Conservation (phyloP, 1,284 basidiomycete species). For the Puccinia horiana region DNA sequence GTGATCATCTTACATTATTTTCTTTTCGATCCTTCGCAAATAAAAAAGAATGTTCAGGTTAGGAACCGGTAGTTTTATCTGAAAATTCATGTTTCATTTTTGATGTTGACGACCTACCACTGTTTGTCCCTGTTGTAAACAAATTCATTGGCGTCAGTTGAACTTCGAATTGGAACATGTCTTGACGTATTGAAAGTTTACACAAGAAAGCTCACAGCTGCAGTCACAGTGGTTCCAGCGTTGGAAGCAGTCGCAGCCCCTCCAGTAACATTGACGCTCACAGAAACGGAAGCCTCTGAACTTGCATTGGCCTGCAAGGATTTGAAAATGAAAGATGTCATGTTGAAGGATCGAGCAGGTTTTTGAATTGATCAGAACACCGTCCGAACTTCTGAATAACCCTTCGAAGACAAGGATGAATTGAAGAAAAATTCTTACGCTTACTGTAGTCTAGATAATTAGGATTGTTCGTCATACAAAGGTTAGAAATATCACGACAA, state of each 20-base stretch:
- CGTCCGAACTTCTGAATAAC: background rate
- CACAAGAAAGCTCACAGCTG: background rate
- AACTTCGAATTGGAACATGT: no score
- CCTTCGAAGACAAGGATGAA: background rate
- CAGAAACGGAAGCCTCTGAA: background rate
- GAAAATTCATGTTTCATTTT: background rate
- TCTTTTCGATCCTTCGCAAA: background rate
- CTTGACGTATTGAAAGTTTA: background rate
- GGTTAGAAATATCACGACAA: background rate
- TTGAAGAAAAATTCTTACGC: background rate
- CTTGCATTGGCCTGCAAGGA: background rate
- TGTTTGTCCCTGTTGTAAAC: background rate
- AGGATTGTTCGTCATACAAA: background rate
- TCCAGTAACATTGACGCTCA: background rate
- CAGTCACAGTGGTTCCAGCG: background rate
- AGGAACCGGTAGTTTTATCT: background rate
- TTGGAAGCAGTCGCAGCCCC: background rate
- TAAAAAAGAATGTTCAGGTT: background rate
- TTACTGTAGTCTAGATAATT: background rate
- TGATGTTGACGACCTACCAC: background rate
- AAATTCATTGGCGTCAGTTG: no score
- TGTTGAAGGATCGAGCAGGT: background rate
- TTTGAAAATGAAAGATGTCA: background rate
- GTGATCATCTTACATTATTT: background rate
- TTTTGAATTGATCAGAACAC: background rate